phyloP scores from a whole-genome alignment of 225 moss, liverwort and hornwort genomes.

The Marchantia paleacea region DNA sequence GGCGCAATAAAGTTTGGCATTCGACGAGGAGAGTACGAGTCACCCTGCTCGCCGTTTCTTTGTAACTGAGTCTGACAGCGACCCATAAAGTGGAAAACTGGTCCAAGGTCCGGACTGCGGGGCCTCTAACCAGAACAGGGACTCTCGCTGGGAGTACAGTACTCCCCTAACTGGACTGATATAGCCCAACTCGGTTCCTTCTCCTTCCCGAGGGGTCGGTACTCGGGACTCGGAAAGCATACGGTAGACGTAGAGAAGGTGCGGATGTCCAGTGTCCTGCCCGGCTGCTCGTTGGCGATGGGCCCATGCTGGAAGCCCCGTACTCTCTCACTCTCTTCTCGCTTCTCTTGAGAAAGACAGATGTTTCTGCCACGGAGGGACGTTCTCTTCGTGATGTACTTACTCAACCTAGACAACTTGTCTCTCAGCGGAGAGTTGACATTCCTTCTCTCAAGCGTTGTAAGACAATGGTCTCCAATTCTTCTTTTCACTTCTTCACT shows the following conservation, averaged over 20 bases:
- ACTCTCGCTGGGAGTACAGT: no score
- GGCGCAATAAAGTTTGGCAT: background rate
- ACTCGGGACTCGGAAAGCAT: background rate
- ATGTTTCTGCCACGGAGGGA: background rate
- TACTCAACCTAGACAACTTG: background rate
- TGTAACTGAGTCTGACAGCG: no score
- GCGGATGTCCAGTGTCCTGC: no score
- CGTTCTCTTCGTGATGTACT: background rate
- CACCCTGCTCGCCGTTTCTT: no score
- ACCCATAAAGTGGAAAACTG: no score
- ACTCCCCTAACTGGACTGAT: no score
- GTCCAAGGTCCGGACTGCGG: no score
- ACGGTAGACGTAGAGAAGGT: background rate
- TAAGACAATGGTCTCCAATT: background rate
- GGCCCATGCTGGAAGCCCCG: background rate
- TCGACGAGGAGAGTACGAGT: constrained; percentile 1
- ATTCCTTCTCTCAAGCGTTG: background rate
- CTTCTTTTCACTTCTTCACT: background rate
- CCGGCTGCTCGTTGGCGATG: background rate
- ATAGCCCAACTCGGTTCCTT: no score
- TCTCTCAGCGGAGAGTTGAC: background rate
- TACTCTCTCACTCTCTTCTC: background rate
- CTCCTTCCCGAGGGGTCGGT: no score
- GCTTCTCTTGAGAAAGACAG: background rate
- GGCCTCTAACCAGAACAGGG: no score